A percentile compares a stretch with the other conserved stretches of the same genome.
Evolutionary conservation across 2,329 filamentous ascomycete species (phyloP).

Genomic region (Microascus cirrosus): DNA sequence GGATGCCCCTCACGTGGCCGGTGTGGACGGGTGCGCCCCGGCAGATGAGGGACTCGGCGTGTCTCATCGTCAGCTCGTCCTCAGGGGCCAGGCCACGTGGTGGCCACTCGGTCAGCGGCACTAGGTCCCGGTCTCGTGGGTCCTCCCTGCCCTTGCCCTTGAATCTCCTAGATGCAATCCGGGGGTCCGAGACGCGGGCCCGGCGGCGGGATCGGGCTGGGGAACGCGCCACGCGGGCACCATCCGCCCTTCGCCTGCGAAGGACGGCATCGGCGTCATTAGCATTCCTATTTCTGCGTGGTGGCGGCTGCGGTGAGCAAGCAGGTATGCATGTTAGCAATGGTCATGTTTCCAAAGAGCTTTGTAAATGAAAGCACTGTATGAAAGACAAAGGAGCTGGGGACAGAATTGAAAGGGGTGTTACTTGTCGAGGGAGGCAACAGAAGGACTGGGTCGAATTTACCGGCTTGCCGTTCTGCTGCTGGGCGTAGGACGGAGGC

Average conservation of each 20-base stretch:
- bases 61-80: constrained; percentile 39
- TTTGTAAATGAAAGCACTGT: not conserved
- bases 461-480: constrained; percentile 23
- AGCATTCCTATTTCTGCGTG: constrained; percentile 14
- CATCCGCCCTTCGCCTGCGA: constrained; percentile 11
- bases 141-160: constrained; percentile 28
- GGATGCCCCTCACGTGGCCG: constrained; percentile 40
- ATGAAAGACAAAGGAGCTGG: not conserved
- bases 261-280: constrained; percentile 19
- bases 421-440: not conserved
- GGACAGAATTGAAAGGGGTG: not conserved
- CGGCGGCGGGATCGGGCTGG: constrained; percentile 24
- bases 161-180: constrained; percentile 11
- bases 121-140: constrained; percentile 16
- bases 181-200: constrained; percentile 24
- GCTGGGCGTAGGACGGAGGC: constrained; percentile 23
- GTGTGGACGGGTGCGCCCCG: constrained; percentile 45
- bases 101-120: constrained; percentile 32
- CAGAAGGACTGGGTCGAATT: not conserved
- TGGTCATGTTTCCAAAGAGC: not conserved
- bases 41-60: constrained; percentile 47
- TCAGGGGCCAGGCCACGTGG: constrained; percentile 35
- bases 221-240: not conserved
- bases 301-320: not conserved
- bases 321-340: not conserved